A percentile compares a stretch with the other conserved stretches of the same genome.
Conservation (phyloP, 768 basidiomycete genomes). For the Stropharia rugosoannulata region DNA sequence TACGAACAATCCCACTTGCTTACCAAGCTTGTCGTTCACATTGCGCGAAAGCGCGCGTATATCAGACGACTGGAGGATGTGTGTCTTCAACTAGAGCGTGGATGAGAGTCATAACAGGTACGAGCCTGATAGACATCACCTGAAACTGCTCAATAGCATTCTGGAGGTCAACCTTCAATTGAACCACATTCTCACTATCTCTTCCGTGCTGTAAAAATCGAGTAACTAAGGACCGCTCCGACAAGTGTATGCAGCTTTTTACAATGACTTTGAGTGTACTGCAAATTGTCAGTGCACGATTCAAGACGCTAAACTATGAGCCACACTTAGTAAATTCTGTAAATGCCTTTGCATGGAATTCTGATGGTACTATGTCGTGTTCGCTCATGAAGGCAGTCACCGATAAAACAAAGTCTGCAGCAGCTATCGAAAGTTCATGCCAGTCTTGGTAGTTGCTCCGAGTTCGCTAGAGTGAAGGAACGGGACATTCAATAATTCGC, state of each 20-base stretch:
- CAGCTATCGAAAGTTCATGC: not conserved
- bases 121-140: not conserved
- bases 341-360: not conserved
- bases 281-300: no score
- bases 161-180: not conserved
- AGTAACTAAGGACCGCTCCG: not conserved
- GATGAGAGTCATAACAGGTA: not conserved
- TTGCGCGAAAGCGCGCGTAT: not conserved
- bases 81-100: not conserved
- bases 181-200: not conserved
- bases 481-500: no score
- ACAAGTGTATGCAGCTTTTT: not conserved
- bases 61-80: not conserved
- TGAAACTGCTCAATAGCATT: not conserved
- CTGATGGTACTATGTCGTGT: not conserved
- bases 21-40: not conserved
- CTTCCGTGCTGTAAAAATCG: slow-evolving; percentile 1
- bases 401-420: not conserved
- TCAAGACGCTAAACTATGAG: no score
- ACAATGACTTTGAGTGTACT: not conserved
- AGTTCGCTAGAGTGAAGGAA: not conserved
- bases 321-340: not conserved
- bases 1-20: not conserved
- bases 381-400: not conserved
- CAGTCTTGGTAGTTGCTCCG: not conserved